These are phyloP conservation scores for Linderniella brevidens DNA, from an alignment of 257 asterid species.

Conservation along the genomic window DNA sequence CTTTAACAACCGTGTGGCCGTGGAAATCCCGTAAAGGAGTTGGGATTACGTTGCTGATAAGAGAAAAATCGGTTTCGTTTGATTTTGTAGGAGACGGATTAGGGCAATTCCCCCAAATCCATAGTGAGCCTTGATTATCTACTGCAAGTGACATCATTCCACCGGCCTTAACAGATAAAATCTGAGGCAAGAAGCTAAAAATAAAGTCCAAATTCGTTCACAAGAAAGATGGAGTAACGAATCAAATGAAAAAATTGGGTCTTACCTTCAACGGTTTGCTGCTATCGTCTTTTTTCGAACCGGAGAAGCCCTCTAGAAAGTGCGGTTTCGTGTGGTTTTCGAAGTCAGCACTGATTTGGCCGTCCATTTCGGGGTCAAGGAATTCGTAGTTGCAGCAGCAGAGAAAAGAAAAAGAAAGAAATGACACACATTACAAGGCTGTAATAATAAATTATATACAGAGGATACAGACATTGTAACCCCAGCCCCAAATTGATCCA, in stretches of 20 bases:
- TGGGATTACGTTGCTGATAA: slow-evolving; percentile 32
- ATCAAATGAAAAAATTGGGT: slow-evolving; percentile 5
- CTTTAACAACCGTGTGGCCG: slow-evolving; percentile 74
- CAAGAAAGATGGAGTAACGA: not conserved
- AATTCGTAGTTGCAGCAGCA: slow-evolving; percentile 2
- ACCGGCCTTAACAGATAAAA: slow-evolving; percentile 61
- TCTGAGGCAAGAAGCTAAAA: slow-evolving; percentile 26
- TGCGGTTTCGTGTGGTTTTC: slow-evolving; percentile 46
- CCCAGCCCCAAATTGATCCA: slow-evolving; percentile 96
- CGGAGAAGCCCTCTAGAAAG: slow-evolving; percentile 39
- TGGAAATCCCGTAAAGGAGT: slow-evolving; percentile 66
- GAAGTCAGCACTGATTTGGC: slow-evolving; percentile 58
- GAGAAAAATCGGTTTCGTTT: slow-evolving; percentile 26
- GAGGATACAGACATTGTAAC: slow-evolving; percentile 83
- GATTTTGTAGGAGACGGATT: slow-evolving; percentile 25
- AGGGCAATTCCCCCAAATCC: slow-evolving; percentile 94
- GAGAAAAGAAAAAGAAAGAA: no score
- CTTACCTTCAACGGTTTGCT: slow-evolving; percentile 42
- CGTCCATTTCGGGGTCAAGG: slow-evolving; percentile 62
- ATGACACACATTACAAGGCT: no score
- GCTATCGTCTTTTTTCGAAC: no score
- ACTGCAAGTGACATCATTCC: slow-evolving; percentile 92
- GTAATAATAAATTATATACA: not conserved
- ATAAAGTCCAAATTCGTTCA: not conserved
- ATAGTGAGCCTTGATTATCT: slow-evolving; percentile 49